Conservation (phyloP, 495 filamentous ascomycete genomes). For the Aspergillus cristatus region DNA sequence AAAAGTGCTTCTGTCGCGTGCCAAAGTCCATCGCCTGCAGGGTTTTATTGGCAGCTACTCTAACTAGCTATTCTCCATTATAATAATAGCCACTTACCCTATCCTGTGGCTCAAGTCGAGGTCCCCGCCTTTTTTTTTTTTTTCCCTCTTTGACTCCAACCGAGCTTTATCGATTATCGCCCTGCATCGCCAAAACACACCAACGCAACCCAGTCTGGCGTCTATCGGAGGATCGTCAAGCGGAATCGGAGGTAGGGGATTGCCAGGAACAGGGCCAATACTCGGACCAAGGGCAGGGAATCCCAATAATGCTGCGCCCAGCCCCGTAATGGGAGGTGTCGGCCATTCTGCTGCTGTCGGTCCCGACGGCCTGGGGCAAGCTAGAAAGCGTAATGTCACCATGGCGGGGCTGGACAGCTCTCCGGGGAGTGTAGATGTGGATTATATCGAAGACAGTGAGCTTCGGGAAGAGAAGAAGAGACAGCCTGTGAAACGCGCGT, state of each 20-base stretch:
- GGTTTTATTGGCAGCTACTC: no score
- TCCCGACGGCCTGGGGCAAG: slow-evolving; percentile 22
- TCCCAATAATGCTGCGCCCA: slow-evolving; percentile 33
- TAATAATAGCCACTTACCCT: no score
- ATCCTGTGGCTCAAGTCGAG: no score
- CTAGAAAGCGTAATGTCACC: slow-evolving; percentile 38
- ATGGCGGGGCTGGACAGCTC: slow-evolving; percentile 53
- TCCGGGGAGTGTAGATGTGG: slow-evolving; percentile 60
- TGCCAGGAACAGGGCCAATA: slow-evolving; percentile 15
- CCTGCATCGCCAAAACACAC: not conserved
- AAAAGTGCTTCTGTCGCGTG: no score
- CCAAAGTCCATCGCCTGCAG: no score
- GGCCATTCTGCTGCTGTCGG: slow-evolving; percentile 24
- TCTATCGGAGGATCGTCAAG: slow-evolving; percentile 26
- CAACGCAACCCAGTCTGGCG: slow-evolving; percentile 30
- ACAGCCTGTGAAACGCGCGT: slow-evolving; percentile 76
- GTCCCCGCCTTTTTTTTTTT: no score
- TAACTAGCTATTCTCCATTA: no score
- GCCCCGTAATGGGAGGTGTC: slow-evolving; percentile 36
- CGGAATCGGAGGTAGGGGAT: slow-evolving; percentile 28
- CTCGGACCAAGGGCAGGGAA: slow-evolving; percentile 19
- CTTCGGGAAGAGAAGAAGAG: slow-evolving; percentile 52
- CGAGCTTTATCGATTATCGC: not conserved
- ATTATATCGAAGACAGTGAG: slow-evolving; percentile 53
- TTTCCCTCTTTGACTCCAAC: no score